These are phyloP conservation scores for Nicotiana undulata DNA, from an alignment of 257 asterid genomes.

Conservation along the genomic window DNA sequence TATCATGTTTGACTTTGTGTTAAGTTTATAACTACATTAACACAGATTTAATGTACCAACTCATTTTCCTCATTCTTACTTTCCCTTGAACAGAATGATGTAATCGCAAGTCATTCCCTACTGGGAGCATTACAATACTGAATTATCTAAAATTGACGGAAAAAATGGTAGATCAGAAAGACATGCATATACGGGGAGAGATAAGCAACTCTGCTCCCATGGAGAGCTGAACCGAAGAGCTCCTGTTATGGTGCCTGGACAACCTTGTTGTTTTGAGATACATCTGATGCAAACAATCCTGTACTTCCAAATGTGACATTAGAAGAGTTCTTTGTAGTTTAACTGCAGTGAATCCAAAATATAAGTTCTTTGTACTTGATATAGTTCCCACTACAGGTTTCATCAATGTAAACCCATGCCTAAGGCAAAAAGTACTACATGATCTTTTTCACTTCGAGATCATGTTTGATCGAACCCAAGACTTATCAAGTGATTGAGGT, in stretches of 20 bases:
- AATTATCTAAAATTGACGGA: background rate
- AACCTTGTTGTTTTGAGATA: background rate
- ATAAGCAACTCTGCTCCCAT: background rate
- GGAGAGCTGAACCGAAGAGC: background rate
- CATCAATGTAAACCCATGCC: slow-evolving; percentile 6
- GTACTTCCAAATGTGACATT: background rate
- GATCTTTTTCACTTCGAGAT: background rate
- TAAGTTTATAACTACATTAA: background rate
- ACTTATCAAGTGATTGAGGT: background rate
- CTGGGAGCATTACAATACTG: background rate
- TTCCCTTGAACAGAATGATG: background rate
- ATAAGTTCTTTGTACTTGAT: background rate
- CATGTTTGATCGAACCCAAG: background rate
- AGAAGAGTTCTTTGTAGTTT: background rate
- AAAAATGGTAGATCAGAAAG: background rate
- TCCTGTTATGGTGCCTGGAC: slow-evolving; percentile 1
- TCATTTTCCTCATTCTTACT: background rate
- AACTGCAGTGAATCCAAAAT: background rate
- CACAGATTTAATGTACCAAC: background rate
- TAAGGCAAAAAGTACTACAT: background rate
- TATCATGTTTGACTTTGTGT: background rate
- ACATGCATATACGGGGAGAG: background rate
- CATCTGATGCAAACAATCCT: background rate
- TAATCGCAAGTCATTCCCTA: background rate
- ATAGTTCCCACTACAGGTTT: background rate